Evolutionary conservation across 1,284 basidiomycete species (phyloP).

Genomic region (Apiotrichum sp.): DNA sequence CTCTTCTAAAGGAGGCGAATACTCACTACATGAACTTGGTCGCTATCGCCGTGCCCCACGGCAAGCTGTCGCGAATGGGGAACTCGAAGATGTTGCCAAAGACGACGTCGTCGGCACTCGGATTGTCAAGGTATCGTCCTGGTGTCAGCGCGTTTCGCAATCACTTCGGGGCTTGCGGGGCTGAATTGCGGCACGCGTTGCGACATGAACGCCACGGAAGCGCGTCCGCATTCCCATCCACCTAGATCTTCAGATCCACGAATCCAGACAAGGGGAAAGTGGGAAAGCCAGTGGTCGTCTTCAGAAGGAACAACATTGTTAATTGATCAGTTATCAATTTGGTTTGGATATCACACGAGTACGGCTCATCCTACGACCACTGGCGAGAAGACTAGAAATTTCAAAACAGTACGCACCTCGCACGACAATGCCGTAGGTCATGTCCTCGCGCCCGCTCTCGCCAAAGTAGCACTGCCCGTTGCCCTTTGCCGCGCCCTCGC

Average conservation of each 20-base stretch:
- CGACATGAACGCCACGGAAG: no score
- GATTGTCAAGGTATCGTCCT: constrained; percentile 66
- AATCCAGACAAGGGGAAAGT: no score
- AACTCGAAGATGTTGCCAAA: constrained; percentile 67
- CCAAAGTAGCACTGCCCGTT: constrained; percentile 53
- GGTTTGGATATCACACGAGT: no score
- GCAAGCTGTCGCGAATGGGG: constrained; percentile 57
- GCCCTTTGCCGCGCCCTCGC: constrained; percentile 50
- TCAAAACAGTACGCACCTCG: constrained; percentile 53
- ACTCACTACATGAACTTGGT: constrained; percentile 77
- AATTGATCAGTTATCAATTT: no score
- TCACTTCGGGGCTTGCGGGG: no score
- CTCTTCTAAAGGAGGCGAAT: not conserved
- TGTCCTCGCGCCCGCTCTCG: constrained; percentile 50
- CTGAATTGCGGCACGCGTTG: no score
- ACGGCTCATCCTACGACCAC: no score
- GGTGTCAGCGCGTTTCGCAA: not conserved
- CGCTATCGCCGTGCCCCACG: constrained; percentile 77
- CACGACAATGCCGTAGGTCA: constrained; percentile 82
- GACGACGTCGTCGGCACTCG: constrained; percentile 68
- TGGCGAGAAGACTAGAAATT: no score
- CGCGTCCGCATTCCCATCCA: no score
- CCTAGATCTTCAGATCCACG: no score
- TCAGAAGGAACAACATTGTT: no score
- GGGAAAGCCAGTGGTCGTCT: not conserved